Percentiles rank a stretch among this genome's conserved stretches.
These are phyloP conservation scores for Nannizzia gypsea DNA, from an alignment of 2,329 filamentous ascomycete genomes.

Conservation along the genomic window DNA sequence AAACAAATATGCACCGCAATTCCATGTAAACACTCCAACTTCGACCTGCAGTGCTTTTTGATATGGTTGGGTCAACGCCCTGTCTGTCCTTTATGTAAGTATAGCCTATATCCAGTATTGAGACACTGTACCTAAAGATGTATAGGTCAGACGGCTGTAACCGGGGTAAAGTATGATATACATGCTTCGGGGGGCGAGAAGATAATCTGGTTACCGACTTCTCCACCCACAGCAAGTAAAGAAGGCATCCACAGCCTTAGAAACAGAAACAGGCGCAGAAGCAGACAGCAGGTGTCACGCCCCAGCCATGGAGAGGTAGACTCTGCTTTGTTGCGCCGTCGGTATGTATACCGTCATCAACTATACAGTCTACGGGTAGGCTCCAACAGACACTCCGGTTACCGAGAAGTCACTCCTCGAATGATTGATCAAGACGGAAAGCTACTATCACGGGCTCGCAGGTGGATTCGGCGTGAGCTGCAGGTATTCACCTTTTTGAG, in stretches of 20 bases:
- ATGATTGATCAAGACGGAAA: conserved; percentile 53
- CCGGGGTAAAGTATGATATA: conserved; percentile 55
- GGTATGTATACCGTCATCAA: conserved; percentile 58
- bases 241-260: background rate
- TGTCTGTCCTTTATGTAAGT: conserved; percentile 69
- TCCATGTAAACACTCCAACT: conserved; percentile 69
- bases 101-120: background rate
- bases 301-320: background rate
- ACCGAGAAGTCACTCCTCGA: conserved; percentile 59
- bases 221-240: background rate
- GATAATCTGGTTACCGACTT: conserved; percentile 44
- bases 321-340: conserved; percentile 34
- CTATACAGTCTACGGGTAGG: conserved; percentile 74
- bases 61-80: conserved; percentile 67
- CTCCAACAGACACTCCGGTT: conserved; percentile 63
- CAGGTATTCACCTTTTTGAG: conserved; percentile 60
- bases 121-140: background rate
- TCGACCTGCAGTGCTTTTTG: conserved; percentile 73
- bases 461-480: conserved; percentile 73
- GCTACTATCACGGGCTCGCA: conserved; percentile 62
- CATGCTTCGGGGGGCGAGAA: conserved; percentile 43
- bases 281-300: background rate
- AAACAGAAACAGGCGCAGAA: background rate
- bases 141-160: conserved; percentile 41
- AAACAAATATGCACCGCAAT: conserved; percentile 58